Evolutionary conservation across 768 basidiomycete genomes (phyloP), one percentile per base, ranked within the genome.

Genomic region (Stropharia rugosoannulata): DNA sequence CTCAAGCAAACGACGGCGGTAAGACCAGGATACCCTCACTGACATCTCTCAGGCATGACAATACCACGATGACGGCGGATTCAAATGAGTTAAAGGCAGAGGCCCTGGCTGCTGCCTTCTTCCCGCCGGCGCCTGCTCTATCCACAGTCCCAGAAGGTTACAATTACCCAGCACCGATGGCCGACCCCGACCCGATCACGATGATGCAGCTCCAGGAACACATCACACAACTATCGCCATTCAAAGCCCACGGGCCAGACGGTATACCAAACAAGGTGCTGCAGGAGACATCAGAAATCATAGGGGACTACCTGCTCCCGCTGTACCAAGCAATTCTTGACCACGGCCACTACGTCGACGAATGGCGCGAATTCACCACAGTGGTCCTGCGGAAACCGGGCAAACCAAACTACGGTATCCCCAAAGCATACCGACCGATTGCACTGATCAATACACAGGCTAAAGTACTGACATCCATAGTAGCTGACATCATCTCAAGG

Each of bases 341-440:
- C 1, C 59, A 70, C 0, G 42, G 57, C 2, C 29, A 48, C 41
- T 74, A 69, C 49, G 46, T 29, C 10, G 32, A 49, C 1, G 25
- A 16, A 1, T 65, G 64, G 72, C 58, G 60, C 16, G 9, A 55
- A 0, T 73, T 62, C 27, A 66, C 51, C 0, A 75, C 68, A 0
- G 54, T 72, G 0, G 66, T 75, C 0, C 61, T 80, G 0, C 29
- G 64, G 0, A 80, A 80, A 48, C 75, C 73, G 0, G 71, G 73
- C 0, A 69, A 70, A 45, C 51, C 66, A 0, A 49, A 69, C 57
- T 80, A 81, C 61, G 50, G 63, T 0, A 29, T 61, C 0, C 52
- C 76, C 0, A 72, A 70, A 22, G 66, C 74, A 0, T 74, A 73
- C 39, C 51, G 68, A 0, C 79, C 75, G 0, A 76, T 80, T 5